phyloP scores from a whole-genome alignment of 2,329 filamentous ascomycete species.

The Fusarium sp. region DNA sequence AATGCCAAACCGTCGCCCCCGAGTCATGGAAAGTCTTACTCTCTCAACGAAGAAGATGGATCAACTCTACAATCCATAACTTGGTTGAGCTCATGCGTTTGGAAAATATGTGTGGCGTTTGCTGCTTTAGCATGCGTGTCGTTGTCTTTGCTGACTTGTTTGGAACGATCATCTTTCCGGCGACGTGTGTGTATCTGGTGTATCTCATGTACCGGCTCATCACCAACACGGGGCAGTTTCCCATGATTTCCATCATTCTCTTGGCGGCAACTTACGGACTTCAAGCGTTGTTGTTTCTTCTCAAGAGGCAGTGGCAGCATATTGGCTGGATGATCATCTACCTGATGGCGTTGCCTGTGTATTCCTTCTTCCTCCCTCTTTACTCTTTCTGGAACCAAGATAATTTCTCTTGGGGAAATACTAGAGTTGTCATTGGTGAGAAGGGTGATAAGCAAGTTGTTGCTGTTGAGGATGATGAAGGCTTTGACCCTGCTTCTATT shows the following conservation, averaged over 20 bases:
- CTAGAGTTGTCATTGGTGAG: constrained; percentile 94
- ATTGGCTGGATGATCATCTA: constrained; percentile 99
- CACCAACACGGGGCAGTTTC: constrained; percentile 75
- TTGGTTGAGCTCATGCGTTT: constrained; percentile 87
- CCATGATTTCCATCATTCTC: constrained; percentile 86
- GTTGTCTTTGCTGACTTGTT: constrained; percentile 93
- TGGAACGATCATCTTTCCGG: constrained; percentile 89
- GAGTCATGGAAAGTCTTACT: constrained; percentile 93
- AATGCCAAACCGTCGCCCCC: constrained; percentile 90
- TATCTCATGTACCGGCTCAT: constrained; percentile 86
- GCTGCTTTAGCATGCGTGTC: constrained; percentile 98
- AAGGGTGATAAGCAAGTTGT: constrained; percentile 88
- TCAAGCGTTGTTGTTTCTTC: constrained; percentile 92
- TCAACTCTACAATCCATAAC: constrained; percentile 99
- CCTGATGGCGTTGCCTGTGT: constrained; percentile 91
- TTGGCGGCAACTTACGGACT: constrained; percentile 92
- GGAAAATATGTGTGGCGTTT: constrained; percentile 97
- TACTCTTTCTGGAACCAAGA: constrained; percentile 99
- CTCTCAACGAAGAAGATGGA: constrained; percentile 98
- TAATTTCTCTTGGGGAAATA: constrained; percentile 99
- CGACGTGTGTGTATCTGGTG: constrained; percentile 83
- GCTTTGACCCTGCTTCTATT: constrained; percentile 89
- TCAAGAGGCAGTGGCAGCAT: constrained; percentile 98
- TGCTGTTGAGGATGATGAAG: constrained; percentile 76
- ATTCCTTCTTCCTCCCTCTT: constrained; percentile 86